phyloP scores from a whole-genome alignment of 768 basidiomycete genomes.

The Serendipita sp. region DNA sequence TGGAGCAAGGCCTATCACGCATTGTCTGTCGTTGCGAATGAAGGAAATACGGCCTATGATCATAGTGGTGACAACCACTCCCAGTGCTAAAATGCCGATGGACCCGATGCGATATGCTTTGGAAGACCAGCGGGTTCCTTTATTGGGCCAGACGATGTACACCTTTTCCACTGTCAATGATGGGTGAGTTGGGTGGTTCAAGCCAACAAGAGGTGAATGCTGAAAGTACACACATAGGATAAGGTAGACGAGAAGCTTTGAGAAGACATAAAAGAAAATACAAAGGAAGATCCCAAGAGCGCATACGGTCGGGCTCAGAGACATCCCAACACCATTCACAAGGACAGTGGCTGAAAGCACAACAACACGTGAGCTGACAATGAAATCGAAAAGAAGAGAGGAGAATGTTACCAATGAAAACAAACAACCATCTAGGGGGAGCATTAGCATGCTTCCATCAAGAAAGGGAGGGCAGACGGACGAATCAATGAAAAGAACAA shows the following conservation, averaged over 20 bases:
- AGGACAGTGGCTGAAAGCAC: conserved; percentile 23
- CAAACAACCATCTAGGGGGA: neutral
- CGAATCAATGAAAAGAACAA: neutral
- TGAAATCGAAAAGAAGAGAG: neutral
- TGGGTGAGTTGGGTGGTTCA: conserved; percentile 13
- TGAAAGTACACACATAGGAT: conserved; percentile 25
- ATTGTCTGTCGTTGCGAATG: conserved; percentile 23
- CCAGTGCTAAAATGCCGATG: conserved; percentile 22
- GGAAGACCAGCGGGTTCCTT: conserved; percentile 21
- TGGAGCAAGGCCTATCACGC: conserved; percentile 31
- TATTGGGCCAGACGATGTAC: conserved; percentile 12
- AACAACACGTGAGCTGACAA: too few species aligned
- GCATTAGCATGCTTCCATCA: conserved; percentile 9
- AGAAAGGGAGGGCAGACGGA: conserved; percentile 11
- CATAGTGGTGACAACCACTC: conserved; percentile 24
- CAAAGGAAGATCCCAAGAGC: conserved; percentile 28
- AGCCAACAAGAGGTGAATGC: conserved; percentile 26
- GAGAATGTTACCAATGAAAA: neutral
- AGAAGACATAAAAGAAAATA: conserved; percentile 17
- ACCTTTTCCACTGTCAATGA: conserved; percentile 8
- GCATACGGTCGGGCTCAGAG: conserved; percentile 22
- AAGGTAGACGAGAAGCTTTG: conserved; percentile 27
- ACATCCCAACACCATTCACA: conserved; percentile 30
- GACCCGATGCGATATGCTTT: conserved; percentile 27
- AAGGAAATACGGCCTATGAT: conserved; percentile 23